Conservation (phyloP, 441 rosid species). For the Gossypium laxum region DNA sequence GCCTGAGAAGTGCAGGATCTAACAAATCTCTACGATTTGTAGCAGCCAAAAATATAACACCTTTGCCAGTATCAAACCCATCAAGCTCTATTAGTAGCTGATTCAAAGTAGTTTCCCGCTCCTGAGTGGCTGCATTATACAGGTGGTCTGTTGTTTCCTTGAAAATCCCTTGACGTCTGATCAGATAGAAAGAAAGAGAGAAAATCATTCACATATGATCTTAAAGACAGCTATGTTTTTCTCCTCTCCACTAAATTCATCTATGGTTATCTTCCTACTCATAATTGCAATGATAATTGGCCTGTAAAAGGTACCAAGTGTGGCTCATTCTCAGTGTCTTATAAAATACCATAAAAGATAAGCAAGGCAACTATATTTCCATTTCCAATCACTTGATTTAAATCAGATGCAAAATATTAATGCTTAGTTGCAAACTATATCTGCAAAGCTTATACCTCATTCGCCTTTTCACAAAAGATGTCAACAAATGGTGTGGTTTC, state of each 20-base stretch:
- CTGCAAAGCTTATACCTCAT: constrained; percentile 3
- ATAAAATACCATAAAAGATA: background rate
- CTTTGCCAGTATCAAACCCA: constrained; percentile 97
- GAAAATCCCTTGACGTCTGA: constrained; percentile 83
- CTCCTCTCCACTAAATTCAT: background rate
- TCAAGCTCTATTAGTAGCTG: constrained; percentile 94
- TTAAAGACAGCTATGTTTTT: background rate
- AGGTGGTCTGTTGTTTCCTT: constrained; percentile 64
- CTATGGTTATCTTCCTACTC: background rate
- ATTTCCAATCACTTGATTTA: background rate
- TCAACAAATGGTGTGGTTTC: background rate
- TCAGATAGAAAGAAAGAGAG: constrained; percentile 18
- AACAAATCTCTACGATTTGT: constrained; percentile 84
- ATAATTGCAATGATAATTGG: background rate
- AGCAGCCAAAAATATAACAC: constrained; percentile 90
- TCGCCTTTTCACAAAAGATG: background rate
- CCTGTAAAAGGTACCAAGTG: background rate
- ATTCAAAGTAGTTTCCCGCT: constrained; percentile 91
- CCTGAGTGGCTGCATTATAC: constrained; percentile 90
- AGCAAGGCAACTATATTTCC: background rate
- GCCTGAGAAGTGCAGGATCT: constrained; percentile 93
- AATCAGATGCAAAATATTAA: background rate
- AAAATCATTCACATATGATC: constrained; percentile 4
- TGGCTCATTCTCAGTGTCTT: background rate
- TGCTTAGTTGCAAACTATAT: background rate